Evolutionary conservation across 345 rosid species (phyloP), one percentile per base, ranked within the genome.

Genomic region (Erodium maritimum): DNA sequence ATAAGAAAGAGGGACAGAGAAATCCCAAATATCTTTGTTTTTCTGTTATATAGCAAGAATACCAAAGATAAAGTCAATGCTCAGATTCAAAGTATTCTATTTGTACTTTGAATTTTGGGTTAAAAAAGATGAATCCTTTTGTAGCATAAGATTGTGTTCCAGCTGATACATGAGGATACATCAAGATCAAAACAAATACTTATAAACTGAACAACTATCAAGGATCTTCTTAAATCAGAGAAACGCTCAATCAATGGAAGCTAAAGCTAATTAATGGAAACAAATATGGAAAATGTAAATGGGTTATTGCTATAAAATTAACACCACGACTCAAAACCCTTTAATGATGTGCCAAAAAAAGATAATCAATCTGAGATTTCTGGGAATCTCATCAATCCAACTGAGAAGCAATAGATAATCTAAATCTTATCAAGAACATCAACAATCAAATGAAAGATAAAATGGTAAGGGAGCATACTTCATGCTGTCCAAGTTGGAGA

Each of bases 1-100:
- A 93, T 93, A 0, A 89, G 84, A 50, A 93, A 63, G 64, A 93
- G 70, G 56, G 99, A 93, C 19, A 89, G 69, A 59, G 99, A 87
- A 73, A 93, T 60, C 37, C 99, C 99, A 21, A 80, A 83, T 46
- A 93, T 54, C 80, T 67, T 93, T 69, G 76, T 82, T 61, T 81
- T 72, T 78, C 99, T 93, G 89, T 72, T 51, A 63, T n/a, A 65
- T 48, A 56, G 56, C 24, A 42, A 54, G 45, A 5, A 58, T n/a
- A 52, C 17, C 46, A 60, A 48, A 59, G 58, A 63, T 20, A 42
- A 7, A 34, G 58, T 33, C 61, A 63, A 61, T 51, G 63, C 52
- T 67, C 23, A 56, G 29, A 56, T 46, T 46, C 29, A 48, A 58
- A 58, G 54, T 33, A 16, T 50, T 52, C 50, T 16, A 50, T 19